These are phyloP conservation scores for Fagus crenata DNA, from an alignment of 306 rosid species.

Conservation along the genomic window DNA sequence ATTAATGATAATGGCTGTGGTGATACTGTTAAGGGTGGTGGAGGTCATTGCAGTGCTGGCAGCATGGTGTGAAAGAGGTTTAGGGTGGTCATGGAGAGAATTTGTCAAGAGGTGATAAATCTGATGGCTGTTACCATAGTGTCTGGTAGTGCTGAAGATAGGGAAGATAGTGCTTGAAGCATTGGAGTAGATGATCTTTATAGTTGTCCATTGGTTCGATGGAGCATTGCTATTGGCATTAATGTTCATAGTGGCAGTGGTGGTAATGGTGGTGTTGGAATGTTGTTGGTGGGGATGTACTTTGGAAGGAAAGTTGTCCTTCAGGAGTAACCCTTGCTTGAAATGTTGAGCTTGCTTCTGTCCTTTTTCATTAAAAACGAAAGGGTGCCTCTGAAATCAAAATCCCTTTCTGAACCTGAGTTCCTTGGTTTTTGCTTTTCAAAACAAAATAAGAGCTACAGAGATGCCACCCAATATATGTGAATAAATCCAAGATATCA, in stretches of 20 bases:
- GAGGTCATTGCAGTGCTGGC: background rate
- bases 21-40: background rate
- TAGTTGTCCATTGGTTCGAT: background rate
- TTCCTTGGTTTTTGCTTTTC: background rate
- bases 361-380: background rate
- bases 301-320: background rate
- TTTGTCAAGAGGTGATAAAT: background rate
- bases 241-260: background rate
- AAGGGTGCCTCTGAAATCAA: background rate
- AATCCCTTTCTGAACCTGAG: background rate
- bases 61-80: conserved; percentile 2
- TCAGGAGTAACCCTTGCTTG: background rate
- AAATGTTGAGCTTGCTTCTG: background rate
- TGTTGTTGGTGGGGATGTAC: background rate
- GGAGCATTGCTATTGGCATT: background rate
- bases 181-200: background rate
- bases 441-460: background rate
- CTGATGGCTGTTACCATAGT: background rate
- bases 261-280: background rate
- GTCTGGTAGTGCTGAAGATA: background rate
- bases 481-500: background rate
- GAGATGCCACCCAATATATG: background rate
- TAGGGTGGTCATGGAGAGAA: background rate
- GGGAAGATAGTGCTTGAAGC: background rate
- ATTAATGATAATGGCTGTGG: background rate